phyloP scores from a whole-genome alignment of 768 basidiomycete species.

The Mycena polygramma region DNA sequence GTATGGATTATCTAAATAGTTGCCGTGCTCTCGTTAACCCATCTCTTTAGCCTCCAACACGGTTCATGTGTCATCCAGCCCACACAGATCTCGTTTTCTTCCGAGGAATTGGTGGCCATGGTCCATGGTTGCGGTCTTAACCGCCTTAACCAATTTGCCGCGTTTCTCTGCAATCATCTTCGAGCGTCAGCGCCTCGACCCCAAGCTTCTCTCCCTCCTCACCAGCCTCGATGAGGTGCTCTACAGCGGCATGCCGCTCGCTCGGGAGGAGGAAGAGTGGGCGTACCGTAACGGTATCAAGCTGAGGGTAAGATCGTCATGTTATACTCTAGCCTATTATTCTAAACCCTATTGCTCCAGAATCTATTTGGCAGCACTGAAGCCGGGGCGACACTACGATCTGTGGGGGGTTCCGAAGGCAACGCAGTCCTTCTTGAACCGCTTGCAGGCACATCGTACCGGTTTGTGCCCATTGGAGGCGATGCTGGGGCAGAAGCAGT shows the following conservation, averaged over 20 bases:
- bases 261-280: slow-evolving; percentile 66
- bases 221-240: slow-evolving; percentile 61
- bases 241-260: slow-evolving; percentile 65
- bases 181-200: slow-evolving; percentile 58
- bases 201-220: slow-evolving; percentile 61
- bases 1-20: slow-evolving; percentile 34
- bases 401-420: slow-evolving; percentile 53
- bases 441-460: slow-evolving; percentile 60
- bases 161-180: slow-evolving; percentile 65
- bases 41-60: slow-evolving; percentile 66
- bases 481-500: slow-evolving; percentile 44
- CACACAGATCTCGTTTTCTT: slow-evolving; percentile 65
- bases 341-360: slow-evolving; percentile 43
- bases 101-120: slow-evolving; percentile 67
- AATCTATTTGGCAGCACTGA: slow-evolving; percentile 73
- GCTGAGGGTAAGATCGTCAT: slow-evolving; percentile 53
- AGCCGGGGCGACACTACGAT: slow-evolving; percentile 65
- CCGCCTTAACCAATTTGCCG: slow-evolving; percentile 68
- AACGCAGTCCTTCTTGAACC: slow-evolving; percentile 56
- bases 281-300: slow-evolving; percentile 59
- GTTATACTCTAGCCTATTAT: slow-evolving; percentile 32
- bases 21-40: slow-evolving; percentile 41
- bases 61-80: slow-evolving; percentile 72
- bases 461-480: slow-evolving; percentile 58
- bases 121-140: slow-evolving; percentile 65